phyloP scores from a whole-genome alignment of 148 eudicot species.

The Polygonum aviculare region DNA sequence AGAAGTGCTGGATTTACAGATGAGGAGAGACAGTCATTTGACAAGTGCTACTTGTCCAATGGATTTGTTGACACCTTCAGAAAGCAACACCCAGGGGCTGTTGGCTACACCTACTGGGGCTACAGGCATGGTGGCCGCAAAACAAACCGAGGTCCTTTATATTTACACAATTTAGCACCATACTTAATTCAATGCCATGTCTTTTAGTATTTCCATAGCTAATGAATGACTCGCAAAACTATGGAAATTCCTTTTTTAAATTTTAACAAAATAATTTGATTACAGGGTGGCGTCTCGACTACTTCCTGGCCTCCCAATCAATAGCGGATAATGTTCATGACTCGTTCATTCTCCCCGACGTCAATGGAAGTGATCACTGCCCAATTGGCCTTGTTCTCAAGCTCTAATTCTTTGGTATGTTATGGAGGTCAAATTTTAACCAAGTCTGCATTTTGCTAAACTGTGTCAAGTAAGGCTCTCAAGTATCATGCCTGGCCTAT shows the following conservation, averaged over 20 bases:
- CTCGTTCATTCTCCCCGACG: conserved; percentile 85
- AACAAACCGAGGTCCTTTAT: conserved; percentile 56
- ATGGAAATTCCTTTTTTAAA: not conserved
- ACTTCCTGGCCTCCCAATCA: conserved; percentile 69
- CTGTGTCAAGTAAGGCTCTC: not conserved
- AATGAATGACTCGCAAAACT: too few relatives aligned
- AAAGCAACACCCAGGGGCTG: conserved; percentile 76
- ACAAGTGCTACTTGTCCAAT: conserved; percentile 49
- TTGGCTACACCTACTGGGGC: conserved; percentile 97
- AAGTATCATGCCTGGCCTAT: not conserved
- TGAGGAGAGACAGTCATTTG: conserved; percentile 90
- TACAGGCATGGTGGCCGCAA: conserved; percentile 87
- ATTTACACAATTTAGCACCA: not conserved
- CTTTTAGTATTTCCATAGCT: too few relatives aligned
- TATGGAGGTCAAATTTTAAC: not conserved
- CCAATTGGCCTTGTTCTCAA: conserved; percentile 84
- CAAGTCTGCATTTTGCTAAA: not conserved
- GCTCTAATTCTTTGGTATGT: conserved; percentile 19
- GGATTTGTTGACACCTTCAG: conserved; percentile 93
- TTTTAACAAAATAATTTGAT: not conserved
- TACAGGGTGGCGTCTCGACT: conserved; percentile 97
- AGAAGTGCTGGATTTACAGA: conserved; percentile 92
- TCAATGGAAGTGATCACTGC: conserved; percentile 88
- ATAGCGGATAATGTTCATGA: conserved; percentile 64
- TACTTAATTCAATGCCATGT: too few relatives aligned